These are phyloP conservation scores for Dendrocalamus sinicus DNA, from an alignment of 176 grass and related monocot genomes.

Conservation along the genomic window DNA sequence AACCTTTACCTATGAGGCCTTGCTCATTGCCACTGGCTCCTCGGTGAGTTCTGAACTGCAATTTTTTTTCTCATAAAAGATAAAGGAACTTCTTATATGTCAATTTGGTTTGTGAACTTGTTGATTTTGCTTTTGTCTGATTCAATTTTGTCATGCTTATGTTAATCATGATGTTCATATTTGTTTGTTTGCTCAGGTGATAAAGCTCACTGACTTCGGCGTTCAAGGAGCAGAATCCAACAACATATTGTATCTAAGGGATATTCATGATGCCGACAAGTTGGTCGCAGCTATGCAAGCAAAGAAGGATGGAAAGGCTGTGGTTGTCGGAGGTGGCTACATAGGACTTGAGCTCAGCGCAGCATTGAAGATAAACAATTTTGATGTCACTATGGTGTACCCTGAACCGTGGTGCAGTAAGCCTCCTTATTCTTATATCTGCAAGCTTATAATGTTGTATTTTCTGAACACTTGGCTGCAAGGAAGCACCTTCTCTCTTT, in stretches of 20 bases:
- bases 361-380: constrained; percentile 79
- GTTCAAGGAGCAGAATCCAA: constrained; percentile 93
- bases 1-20: constrained; percentile 69
- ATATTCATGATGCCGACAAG: constrained; percentile 80
- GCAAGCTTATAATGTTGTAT: not conserved
- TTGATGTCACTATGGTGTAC: constrained; percentile 98
- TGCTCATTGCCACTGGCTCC: constrained; percentile 91
- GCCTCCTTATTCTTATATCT: constrained; percentile 33
- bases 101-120: not conserved
- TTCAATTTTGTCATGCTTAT: not conserved
- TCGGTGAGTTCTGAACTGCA: constrained; percentile 59
- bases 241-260: constrained; percentile 88
- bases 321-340: constrained; percentile 92
- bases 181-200: constrained; percentile 52
- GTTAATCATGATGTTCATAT: not conserved
- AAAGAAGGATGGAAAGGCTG: constrained; percentile 88
- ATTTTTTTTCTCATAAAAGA: not conserved
- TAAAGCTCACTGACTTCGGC: constrained; percentile 87
- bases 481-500: not conserved
- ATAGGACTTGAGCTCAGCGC: constrained; percentile 95
- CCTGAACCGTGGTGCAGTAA: constrained; percentile 99
- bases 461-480: constrained; percentile 11
- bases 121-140: not conserved
- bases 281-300: constrained; percentile 78
- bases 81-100: not conserved